Evolutionary conservation across 805 yeast species (phyloP).

Genomic region (Candida ponderosae): DNA sequence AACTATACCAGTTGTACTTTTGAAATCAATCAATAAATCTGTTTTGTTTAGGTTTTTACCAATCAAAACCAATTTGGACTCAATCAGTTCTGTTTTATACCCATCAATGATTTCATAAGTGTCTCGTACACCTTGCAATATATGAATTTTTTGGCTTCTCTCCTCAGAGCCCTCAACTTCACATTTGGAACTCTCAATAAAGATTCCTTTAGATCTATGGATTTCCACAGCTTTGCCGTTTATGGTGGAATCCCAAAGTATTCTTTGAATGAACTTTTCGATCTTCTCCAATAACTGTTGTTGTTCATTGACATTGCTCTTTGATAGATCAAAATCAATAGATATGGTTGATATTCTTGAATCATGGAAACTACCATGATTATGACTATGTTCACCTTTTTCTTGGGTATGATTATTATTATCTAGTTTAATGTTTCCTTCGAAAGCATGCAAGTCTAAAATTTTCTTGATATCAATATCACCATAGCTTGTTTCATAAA

Average conservation of each 20-base stretch:
- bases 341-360: conserved; percentile 48
- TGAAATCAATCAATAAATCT: conserved; percentile 27
- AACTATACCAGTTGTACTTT: conserved; percentile 10
- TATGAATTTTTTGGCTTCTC: conserved; percentile 39
- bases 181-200: conserved; percentile 28
- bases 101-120: conserved; percentile 72
- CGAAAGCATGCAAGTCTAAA: conserved; percentile 77
- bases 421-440: conserved; percentile 23
- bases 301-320: conserved; percentile 21
- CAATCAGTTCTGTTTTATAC: conserved; percentile 25
- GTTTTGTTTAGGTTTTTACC: conserved; percentile 51
- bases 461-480: conserved; percentile 58
- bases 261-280: conserved; percentile 57
- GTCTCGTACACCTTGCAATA: conserved; percentile 88
- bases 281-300: conserved; percentile 31
- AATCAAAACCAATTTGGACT: conserved; percentile 63
- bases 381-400: conserved; percentile 13
- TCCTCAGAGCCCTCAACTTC: conserved; percentile 18
- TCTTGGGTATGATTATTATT: conserved; percentile 1
- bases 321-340: conserved; percentile 30
- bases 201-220: conserved; percentile 75
- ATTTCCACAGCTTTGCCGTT: conserved; percentile 48
- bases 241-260: conserved; percentile 65
- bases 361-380: conserved; percentile 34
- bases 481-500: conserved; percentile 66